Evolutionary conservation across 179 eudicot genomes (phyloP).

Genomic region (Drosera spatulata): DNA sequence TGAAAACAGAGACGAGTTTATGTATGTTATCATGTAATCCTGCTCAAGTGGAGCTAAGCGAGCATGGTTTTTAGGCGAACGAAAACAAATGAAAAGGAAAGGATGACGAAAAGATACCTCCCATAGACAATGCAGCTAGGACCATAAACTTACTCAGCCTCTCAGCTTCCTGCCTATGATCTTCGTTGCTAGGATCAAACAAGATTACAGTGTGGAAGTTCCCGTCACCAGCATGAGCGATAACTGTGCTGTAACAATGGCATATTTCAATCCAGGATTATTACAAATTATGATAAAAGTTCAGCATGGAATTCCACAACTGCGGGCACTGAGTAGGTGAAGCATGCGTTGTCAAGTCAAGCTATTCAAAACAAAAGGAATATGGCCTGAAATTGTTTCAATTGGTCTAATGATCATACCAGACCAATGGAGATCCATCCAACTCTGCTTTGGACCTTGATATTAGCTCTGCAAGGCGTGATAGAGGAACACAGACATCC

Average conservation of each 20-base stretch:
- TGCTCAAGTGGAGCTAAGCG: too few species aligned
- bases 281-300: too few species aligned
- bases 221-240: conserved; percentile 99
- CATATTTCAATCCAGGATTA: not conserved
- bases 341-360: too few species aligned
- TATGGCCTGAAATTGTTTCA: too few species aligned
- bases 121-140: conserved; percentile 81
- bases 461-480: conserved; percentile 77
- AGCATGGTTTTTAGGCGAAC: too few species aligned
- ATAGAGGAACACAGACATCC: conserved; percentile 98
- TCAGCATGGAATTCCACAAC: too few species aligned
- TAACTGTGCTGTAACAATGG: conserved; percentile 52
- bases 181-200: conserved; percentile 69
- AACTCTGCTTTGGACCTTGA: conserved; percentile 74
- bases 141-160: conserved; percentile 89
- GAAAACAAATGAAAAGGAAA: too few species aligned
- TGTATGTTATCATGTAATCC: too few species aligned
- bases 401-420: conserved; percentile 31
- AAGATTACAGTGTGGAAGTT: conserved; percentile 83
- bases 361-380: too few species aligned
- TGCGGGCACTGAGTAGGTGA: too few species aligned
- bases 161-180: conserved; percentile 81
- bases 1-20: not conserved
- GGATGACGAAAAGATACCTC: conserved; percentile 33
- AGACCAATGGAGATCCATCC: conserved; percentile 70